Conservation (phyloP, 164 flowering plant species). For the Magnolia changhungtana region DNA sequence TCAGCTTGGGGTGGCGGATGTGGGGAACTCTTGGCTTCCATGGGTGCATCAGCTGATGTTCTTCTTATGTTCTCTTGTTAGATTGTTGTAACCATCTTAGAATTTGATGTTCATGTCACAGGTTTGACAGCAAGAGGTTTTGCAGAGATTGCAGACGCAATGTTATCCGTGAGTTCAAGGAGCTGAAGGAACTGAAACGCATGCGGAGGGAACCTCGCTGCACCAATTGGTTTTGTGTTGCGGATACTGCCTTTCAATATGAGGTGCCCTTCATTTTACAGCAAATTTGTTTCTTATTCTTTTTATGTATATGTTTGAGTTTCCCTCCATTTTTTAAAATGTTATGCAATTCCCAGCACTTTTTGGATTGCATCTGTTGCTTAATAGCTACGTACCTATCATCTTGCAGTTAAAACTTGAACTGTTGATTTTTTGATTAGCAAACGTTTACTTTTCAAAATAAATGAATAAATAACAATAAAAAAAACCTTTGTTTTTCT, state of each 20-base stretch:
- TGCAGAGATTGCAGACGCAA: conserved; percentile 99
- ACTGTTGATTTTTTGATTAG: too few relatives aligned
- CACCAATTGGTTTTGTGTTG: conserved; percentile 91
- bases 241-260: conserved; percentile 89
- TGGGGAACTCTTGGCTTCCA: conserved; percentile 2
- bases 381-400: not conserved
- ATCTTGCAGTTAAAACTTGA: not conserved
- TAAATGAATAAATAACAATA: too few relatives aligned
- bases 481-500: not conserved
- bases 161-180: conserved; percentile 98
- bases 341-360: too few relatives aligned
- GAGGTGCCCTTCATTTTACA: conserved; percentile 45
- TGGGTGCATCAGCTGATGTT: not conserved
- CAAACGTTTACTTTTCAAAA: too few relatives aligned
- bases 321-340: too few relatives aligned
- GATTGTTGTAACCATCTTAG: conserved; percentile 4
- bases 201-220: conserved; percentile 81
- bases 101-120: conserved; percentile 33
- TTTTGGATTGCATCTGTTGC: not conserved
- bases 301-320: too few relatives aligned
- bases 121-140: conserved; percentile 98
- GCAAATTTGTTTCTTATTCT: too few relatives aligned
- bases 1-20: not conserved
- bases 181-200: conserved; percentile 94
- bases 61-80: conserved; percentile 1